phyloP scores from a whole-genome alignment of 192 early-diverging fungal genomes.

The Neocallimastix lanati region DNA sequence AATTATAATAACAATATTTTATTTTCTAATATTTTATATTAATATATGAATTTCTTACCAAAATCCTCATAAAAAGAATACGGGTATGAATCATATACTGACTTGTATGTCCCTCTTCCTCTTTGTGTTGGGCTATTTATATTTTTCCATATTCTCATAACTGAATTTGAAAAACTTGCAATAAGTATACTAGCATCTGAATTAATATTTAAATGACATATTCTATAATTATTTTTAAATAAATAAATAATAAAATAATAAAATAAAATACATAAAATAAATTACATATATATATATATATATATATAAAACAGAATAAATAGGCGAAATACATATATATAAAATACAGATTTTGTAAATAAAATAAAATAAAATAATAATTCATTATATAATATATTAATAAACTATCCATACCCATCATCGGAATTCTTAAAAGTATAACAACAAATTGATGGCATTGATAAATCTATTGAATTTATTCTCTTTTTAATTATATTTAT shows the following conservation, averaged over 20 bases:
- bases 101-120: not conserved
- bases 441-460: constrained; percentile 78
- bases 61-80: not conserved
- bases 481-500: not conserved
- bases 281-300: too few relatives aligned
- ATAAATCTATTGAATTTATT: not conserved
- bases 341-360: too few relatives aligned
- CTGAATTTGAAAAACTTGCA: constrained; percentile 82
- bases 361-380: not conserved
- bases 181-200: constrained; percentile 65
- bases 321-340: too few relatives aligned
- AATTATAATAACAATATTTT: too few relatives aligned
- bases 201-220: constrained; percentile 69
- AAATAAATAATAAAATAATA: too few relatives aligned
- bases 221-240: too few relatives aligned
- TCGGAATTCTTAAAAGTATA: constrained; percentile 92
- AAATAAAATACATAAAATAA: not conserved
- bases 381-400: too few relatives aligned
- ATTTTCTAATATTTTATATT: not conserved
- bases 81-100: not conserved
- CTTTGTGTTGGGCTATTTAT: not conserved
- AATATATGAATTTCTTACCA: not conserved
- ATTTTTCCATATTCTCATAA: constrained; percentile 63
- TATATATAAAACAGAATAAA: too few relatives aligned
- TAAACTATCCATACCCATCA: too few relatives aligned